These are phyloP conservation scores for Blastobotrys elegans DNA, from an alignment of 1,139 yeast genomes.

Conservation along the genomic window DNA sequence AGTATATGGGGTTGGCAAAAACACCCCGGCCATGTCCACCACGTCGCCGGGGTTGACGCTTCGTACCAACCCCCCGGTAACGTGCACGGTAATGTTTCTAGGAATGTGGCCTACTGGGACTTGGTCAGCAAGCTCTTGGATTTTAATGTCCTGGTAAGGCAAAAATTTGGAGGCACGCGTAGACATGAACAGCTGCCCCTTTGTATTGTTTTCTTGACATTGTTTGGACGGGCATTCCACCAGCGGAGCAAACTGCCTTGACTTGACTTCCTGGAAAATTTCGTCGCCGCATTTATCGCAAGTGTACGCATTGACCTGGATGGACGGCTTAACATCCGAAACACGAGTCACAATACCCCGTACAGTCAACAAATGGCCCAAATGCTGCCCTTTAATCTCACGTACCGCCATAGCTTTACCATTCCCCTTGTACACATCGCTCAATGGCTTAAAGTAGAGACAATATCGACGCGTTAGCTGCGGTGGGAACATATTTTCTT, in stretches of 20 bases:
- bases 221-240: slow-evolving; percentile 78
- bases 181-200: slow-evolving; percentile 87
- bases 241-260: slow-evolving; percentile 80
- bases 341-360: slow-evolving; percentile 95
- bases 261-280: slow-evolving; percentile 88
- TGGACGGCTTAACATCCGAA: slow-evolving; percentile 92
- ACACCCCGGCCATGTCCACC: slow-evolving; percentile 88
- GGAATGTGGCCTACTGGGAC: slow-evolving; percentile 99
- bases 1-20: slow-evolving; percentile 90
- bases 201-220: slow-evolving; percentile 72
- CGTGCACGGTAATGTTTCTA: slow-evolving; percentile 73
- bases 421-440: slow-evolving; percentile 39
- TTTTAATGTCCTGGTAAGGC: slow-evolving; percentile 90
- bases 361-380: slow-evolving; percentile 85
- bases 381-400: slow-evolving; percentile 74
- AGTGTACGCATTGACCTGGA: slow-evolving; percentile 88
- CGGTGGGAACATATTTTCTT: slow-evolving; percentile 61
- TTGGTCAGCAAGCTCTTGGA: slow-evolving; percentile 92
- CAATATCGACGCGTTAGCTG: slow-evolving; percentile 81
- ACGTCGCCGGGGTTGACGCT: slow-evolving; percentile 90
- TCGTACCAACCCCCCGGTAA: slow-evolving; percentile 87
- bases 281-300: slow-evolving; percentile 98
- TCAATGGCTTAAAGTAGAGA: slow-evolving; percentile 78
- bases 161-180: slow-evolving; percentile 94
- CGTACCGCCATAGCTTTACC: slow-evolving; percentile 76